Percentiles rank a stretch among this genome's conserved stretches.
Conservation (phyloP, 1,284 basidiomycete genomes). For the Ustilago crameri region DNA sequence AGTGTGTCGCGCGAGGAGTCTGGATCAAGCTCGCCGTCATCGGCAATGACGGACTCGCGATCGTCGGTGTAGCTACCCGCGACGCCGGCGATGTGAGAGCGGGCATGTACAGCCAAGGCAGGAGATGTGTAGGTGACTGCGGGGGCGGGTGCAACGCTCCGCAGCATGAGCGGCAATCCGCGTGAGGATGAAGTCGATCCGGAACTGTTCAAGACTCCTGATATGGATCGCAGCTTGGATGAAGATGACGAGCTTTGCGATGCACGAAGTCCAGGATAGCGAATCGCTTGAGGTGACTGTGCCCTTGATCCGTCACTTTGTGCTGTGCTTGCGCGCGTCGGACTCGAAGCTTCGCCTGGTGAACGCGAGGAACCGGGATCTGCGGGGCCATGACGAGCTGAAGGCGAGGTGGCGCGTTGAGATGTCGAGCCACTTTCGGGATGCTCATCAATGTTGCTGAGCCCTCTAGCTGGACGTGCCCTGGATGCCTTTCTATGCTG, state of each 20-base stretch:
- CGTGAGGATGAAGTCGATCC: slow-evolving; percentile 3
- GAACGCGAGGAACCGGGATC: slow-evolving; percentile 18
- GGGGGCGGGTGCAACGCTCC: slow-evolving; percentile 44
- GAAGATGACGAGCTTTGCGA: slow-evolving; percentile 25
- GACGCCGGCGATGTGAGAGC: slow-evolving; percentile 23
- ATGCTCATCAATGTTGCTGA: slow-evolving; percentile 49
- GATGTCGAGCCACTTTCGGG: slow-evolving; percentile 25
- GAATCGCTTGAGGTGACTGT: neutral
- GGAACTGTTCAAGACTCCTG: slow-evolving; percentile 8
- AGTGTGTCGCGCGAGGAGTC: slow-evolving; percentile 43
- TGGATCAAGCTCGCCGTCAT: slow-evolving; percentile 41
- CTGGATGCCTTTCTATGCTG: slow-evolving; percentile 28
- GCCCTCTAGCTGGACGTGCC: slow-evolving; percentile 30
- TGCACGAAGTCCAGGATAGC: slow-evolving; percentile 12
- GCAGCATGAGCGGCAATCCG: slow-evolving; percentile 32
- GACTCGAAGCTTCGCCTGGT: slow-evolving; percentile 6
- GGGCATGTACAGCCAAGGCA: slow-evolving; percentile 43
- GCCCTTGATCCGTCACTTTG: slow-evolving; percentile 1
- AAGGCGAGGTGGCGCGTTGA: slow-evolving; percentile 17
- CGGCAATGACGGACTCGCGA: slow-evolving; percentile 36
- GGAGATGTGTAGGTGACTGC: slow-evolving; percentile 53
- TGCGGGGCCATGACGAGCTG: slow-evolving; percentile 5
- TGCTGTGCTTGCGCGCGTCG: neutral
- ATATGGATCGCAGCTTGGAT: slow-evolving; percentile 17
- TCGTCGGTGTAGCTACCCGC: slow-evolving; percentile 46